Evolutionary conservation across 768 basidiomycete genomes (phyloP).

Genomic region (Russula sp.): DNA sequence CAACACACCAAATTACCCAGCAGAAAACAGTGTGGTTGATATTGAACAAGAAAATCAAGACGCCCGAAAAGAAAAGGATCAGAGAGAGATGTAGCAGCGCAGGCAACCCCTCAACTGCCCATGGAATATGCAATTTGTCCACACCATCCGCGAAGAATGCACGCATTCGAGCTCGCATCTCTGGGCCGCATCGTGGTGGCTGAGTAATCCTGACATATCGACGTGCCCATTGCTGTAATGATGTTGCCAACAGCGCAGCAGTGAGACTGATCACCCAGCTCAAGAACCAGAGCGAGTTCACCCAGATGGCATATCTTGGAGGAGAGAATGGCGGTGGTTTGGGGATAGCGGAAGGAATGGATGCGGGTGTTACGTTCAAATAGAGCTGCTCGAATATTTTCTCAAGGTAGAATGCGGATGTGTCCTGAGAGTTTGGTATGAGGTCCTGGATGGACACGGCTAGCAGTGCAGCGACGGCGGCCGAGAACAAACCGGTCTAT

Average conservation of each 20-base stretch:
- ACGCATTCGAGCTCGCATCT: background rate
- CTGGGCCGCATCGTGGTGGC: background rate
- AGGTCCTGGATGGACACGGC: background rate
- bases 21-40: background rate
- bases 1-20: background rate
- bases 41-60: background rate
- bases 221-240: background rate
- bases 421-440: too few relatives aligned
- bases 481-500: too few relatives aligned
- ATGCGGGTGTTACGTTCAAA: too few relatives aligned
- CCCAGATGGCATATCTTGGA: too few relatives aligned
- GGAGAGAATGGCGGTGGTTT: background rate
- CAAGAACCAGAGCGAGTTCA: too few relatives aligned
- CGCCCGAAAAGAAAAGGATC: background rate
- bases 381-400: too few relatives aligned
- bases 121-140: background rate
- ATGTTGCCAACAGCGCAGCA: background rate
- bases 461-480: background rate
- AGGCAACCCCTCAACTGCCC: background rate
- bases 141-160: background rate
- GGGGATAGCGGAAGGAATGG: background rate
- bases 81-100: background rate
- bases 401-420: too few relatives aligned
- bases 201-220: background rate
- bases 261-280: background rate